These are phyloP conservation scores for Acmispon strigosus DNA, from an alignment of 306 rosid genomes.

Conservation along the genomic window DNA sequence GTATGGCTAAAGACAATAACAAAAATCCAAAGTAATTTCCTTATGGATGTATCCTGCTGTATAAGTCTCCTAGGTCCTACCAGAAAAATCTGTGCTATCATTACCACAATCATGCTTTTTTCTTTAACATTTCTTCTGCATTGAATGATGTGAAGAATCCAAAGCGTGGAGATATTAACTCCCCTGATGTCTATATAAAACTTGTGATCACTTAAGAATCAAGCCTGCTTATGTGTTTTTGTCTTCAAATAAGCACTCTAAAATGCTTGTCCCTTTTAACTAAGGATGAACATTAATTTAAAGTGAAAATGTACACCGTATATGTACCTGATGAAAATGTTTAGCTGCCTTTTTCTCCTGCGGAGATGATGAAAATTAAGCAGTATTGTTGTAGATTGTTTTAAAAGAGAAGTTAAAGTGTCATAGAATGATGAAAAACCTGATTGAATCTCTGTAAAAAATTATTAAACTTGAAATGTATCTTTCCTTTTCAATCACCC, in stretches of 20 bases:
- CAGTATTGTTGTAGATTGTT: too few species aligned
- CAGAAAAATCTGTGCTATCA: background rate
- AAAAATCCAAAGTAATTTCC: background rate
- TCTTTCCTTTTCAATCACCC: background rate
- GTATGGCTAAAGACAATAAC: background rate
- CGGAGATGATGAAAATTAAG: too few species aligned
- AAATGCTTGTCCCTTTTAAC: background rate
- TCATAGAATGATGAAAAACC: too few species aligned
- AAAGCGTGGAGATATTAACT: background rate
- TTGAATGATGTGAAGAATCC: constrained; percentile 20
- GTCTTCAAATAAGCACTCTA: background rate
- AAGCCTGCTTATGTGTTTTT: background rate
- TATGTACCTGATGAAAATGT: background rate
- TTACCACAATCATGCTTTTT: background rate
- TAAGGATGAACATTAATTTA: background rate
- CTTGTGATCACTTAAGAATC: background rate
- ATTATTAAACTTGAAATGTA: background rate
- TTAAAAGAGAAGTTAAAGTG: too few species aligned
- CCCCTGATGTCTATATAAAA: background rate
- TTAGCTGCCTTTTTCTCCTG: too few species aligned
- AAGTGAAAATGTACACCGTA: background rate
- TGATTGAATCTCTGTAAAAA: background rate
- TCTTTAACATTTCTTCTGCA: background rate
- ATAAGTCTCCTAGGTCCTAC: background rate
- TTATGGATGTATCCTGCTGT: background rate